Base-by-base conservation (phyloP, 768 basidiomycete genomes). In the Kwoniella shandongensis region DNA sequence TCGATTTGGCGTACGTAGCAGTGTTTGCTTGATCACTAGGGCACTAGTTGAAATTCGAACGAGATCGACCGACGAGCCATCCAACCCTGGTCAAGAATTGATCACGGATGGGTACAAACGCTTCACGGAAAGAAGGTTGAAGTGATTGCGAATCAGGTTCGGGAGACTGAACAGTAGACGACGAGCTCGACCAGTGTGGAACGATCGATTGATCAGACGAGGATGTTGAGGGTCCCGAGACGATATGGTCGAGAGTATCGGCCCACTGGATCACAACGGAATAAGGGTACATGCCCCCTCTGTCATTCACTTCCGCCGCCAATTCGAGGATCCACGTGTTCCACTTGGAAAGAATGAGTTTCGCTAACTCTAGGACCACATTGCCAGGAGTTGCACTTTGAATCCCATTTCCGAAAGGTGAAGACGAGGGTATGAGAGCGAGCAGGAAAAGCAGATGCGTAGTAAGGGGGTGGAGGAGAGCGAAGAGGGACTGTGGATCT, bases 231-330 rank as follows among this genome's bases (percentile, higher is more conserved):
- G 39, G 12, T n/a, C 13, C 40, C 32, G 18, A 23, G 44, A 12
- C 20, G n/a, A n/a, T 18, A 27, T 51, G 32, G 25, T 67, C 69
- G 11, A 70, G 11, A n/a, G 26, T 32, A 13, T 60, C 57, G 13
- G 45, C 56, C 71, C 71, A 73, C 3, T 17, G 25, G 5, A 42
- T 27, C n/a, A 73, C 68, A 3, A 51, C 20, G 10, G 59, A 57
- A 35, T 61, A 56, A 6, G 69, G 66, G 51, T 60, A 73, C 69
- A 73, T 73, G 3, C 67, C 72, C 5, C 69, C 69, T n/a, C 54
- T 51, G 32, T 63, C 55, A 54, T 73, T 73, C 35, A 70, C 66
- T 27, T 70, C 67, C 12, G 52, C 30, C 0, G 63, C 57, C 2
- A 73, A 47, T 2, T 39, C 35, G 0, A 47, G 22, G 11, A 66